Evolutionary conservation across 805 yeast genomes (phyloP), one percentile per base, ranked within the genome.

Genomic region (Nakazawaea sp.): DNA sequence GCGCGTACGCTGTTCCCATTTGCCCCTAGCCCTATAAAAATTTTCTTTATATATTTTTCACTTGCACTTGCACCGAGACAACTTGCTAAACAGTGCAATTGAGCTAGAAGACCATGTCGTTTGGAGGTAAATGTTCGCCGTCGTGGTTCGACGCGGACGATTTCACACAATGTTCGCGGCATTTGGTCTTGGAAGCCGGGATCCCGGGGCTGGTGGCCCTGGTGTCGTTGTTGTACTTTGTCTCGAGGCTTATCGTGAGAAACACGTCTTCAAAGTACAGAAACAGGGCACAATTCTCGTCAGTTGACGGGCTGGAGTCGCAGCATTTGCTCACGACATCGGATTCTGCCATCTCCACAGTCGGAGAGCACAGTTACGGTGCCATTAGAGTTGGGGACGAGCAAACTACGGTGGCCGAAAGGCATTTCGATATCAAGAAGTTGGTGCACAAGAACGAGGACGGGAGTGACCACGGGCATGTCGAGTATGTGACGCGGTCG

Each of bases 341-440:
- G 19, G 19, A 17, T 12, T n/a, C 33, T 12, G 18, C 23, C 32
- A 18, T 13, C 15, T 18, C n/a, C 15, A 20, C 19, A 9, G 29
- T 12, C 19, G 20, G 30, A 13, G 44, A 28, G 9, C 33, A 38
- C 18, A 33, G 32, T 18, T 46, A 46, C 23, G 49, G 49, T 17
- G 43, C 47, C 15, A 35, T 43, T 32, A 36, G 29, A 19, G 8
- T 26, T 18, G 30, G 13, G 3, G 33, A 28, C 20, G 36, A 31
- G 7, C 32, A 33, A 17, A 35, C 35, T 26, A 23, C 61, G 16
- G 46, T 75, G 27, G 68, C 75, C 30, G 72, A 72, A 23, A 71
- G 70, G 31, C 92, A 82, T 53, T 83, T 82, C 46, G 83, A 83
- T 45, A 66, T 82, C 23, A 64, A 71, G 15, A 67, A 70, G 16